Conservation (phyloP, 2,329 filamentous ascomycete species). For the Cladosporium cucumerinum region DNA sequence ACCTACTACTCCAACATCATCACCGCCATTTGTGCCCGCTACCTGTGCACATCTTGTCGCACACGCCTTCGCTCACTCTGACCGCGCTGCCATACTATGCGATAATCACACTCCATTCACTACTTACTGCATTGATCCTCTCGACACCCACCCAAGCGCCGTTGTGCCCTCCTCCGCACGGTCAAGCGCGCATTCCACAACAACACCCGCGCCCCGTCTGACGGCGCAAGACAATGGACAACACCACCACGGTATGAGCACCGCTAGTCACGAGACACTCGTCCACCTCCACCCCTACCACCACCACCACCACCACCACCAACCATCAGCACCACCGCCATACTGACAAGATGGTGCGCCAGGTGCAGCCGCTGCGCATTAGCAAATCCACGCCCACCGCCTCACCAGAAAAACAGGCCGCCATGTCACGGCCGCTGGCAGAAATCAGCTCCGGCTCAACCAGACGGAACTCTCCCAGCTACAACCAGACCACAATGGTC, state of each 20-base stretch:
- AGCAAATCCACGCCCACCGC: conserved; percentile 62
- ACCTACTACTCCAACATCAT: not conserved
- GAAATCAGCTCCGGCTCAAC: conserved; percentile 85
- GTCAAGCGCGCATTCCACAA: conserved; percentile 18
- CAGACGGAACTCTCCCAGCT: conserved; percentile 89
- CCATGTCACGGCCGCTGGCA: conserved; percentile 71
- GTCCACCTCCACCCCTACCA: not conserved
- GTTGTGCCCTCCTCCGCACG: conserved; percentile 4
- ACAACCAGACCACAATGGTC: conserved; percentile 73
- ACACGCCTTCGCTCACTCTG: conserved; percentile 3
- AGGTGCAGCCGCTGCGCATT: conserved; percentile 78
- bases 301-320: too few relatives aligned
- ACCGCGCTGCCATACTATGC: conserved; percentile 8
- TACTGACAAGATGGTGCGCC: conserved; percentile 26
- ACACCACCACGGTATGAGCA: conserved; percentile 9
- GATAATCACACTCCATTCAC: conserved; percentile 13
- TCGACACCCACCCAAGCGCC: not conserved
- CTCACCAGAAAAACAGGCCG: conserved; percentile 62
- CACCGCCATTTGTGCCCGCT: not conserved
- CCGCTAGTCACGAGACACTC: conserved; percentile 4
- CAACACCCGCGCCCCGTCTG: conserved; percentile 14
- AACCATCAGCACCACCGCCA: not conserved
- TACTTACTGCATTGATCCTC: conserved; percentile 7
- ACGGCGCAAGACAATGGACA: conserved; percentile 16
- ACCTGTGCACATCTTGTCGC: conserved; percentile 6